phyloP scores from a whole-genome alignment of 139 green algal genomes.

The Volvox africanus region DNA sequence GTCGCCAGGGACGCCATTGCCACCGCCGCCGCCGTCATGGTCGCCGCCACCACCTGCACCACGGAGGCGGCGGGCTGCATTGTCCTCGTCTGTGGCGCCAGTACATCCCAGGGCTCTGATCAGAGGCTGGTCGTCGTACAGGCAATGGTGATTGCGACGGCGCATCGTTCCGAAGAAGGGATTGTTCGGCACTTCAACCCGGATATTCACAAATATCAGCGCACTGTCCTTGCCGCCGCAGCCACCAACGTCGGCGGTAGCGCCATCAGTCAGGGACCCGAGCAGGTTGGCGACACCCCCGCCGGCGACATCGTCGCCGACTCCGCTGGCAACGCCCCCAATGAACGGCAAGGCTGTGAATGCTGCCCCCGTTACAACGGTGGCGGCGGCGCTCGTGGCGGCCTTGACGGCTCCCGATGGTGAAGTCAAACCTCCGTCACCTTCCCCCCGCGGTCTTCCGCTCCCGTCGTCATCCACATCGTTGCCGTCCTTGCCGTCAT shows the following conservation, averaged over 20 bases:
- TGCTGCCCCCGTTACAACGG: too few species aligned
- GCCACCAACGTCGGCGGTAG: neutral
- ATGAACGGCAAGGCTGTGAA: neutral
- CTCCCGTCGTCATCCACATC: neutral
- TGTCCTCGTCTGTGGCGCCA: neutral
- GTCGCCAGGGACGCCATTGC: neutral
- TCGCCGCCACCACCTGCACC: neutral
- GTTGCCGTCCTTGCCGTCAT: neutral
- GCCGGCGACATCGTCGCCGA: neutral
- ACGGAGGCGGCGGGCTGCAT: neutral
- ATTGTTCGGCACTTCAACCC: constrained; percentile 2
- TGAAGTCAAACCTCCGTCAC: neutral
- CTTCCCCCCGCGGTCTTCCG: neutral
- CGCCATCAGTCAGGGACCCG: neutral
- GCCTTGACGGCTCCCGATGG: neutral
- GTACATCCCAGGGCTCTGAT: neutral
- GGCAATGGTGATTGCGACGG: neutral
- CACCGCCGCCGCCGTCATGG: neutral
- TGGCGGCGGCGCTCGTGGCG: neutral
- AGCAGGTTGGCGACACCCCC: neutral
- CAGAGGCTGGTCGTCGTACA: neutral
- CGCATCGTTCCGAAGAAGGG: neutral
- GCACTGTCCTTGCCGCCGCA: neutral
- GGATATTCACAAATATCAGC: neutral
- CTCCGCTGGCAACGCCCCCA: neutral